Evolutionary conservation across 129 eudicot species (phyloP), one percentile per base, ranked within the genome.

Genomic region (Deinandra increscens): DNA sequence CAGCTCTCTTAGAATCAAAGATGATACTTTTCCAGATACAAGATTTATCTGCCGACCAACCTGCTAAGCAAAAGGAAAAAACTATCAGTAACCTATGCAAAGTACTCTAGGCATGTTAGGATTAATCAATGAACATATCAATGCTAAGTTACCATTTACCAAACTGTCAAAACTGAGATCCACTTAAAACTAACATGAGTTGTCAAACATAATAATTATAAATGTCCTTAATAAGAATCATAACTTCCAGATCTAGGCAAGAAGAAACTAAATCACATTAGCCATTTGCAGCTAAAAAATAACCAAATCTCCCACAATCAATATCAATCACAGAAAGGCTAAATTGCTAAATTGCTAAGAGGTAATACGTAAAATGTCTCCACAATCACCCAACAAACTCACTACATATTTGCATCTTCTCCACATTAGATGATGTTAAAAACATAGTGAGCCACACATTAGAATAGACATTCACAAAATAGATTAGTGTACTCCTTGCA

Each of bases 31-130:
- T 69, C 58, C 48, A 60, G 76, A 69, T 77, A 66, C 71, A 66
- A 76, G 75, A 45, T 76, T 48, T 60, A 41, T 76, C 20, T 36
- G 39, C 75, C 29, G 5, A 76, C 29, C 80, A 61, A 76, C 71
- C 81, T 77, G 76, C 18, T 37, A 60, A 38, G 37, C 23, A 61
- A 69, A 61, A 61, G 22, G 46, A 31, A 41, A 41, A 69, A 42
- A 58, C 20, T 38, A 61, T 69, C 62, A 69, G 71, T 0, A 39
- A 37, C 37, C 1, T 37, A 69, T 17, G 60, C 49, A 65, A 39
- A 63, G 29, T 42, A 73, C 43, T 61, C 17, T 17, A 42, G 10
- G 56, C 58, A 70, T 15, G 9, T 19, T 44, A 60, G 34, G 20
- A 34, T 36, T 51, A 51, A 50, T 69, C 38, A 60, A 22, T 15